phyloP scores from a whole-genome alignment of 805 yeast species.

The Metschnikowia peoriensis region DNA sequence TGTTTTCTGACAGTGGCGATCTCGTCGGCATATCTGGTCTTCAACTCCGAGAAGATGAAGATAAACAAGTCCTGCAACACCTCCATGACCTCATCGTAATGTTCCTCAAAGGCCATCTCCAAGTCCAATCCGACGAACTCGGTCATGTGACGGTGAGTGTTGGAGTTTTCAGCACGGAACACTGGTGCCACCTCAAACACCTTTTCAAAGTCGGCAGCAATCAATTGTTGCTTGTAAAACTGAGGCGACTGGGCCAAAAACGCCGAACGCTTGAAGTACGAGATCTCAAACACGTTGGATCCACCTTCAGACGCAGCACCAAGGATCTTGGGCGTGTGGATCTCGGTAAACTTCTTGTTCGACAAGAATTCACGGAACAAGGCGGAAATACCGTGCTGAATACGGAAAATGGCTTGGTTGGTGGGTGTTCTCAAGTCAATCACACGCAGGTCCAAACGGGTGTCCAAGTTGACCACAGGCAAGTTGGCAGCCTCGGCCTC shows the following conservation, averaged over 20 bases:
- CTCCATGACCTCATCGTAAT: constrained; percentile 85
- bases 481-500: constrained; percentile 89
- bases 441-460: constrained; percentile 91
- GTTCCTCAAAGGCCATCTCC: constrained; percentile 98
- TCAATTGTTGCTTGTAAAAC: constrained; percentile 94
- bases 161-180: constrained; percentile 98
- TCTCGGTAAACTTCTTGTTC: constrained; percentile 72
- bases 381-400: constrained; percentile 84
- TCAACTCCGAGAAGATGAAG: constrained; percentile 83
- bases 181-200: constrained; percentile 98
- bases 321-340: constrained; percentile 93
- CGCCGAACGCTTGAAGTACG: constrained; percentile 90
- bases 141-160: constrained; percentile 99
- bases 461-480: constrained; percentile 94
- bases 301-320: constrained; percentile 99
- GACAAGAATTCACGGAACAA: constrained; percentile 86
- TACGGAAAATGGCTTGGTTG: constrained; percentile 94
- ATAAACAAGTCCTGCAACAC: constrained; percentile 71
- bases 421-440: constrained; percentile 96
- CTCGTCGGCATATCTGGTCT: constrained; percentile 74
- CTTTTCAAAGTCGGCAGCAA: constrained; percentile 95
- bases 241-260: constrained; percentile 98
- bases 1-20: constrained; percentile 89
- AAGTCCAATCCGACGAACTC: constrained; percentile 96
- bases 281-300: constrained; percentile 89